Evolutionary conservation across 2,329 filamentous ascomycete species (phyloP).

Genomic region (Graphilbum ipis-grandicollis): DNA sequence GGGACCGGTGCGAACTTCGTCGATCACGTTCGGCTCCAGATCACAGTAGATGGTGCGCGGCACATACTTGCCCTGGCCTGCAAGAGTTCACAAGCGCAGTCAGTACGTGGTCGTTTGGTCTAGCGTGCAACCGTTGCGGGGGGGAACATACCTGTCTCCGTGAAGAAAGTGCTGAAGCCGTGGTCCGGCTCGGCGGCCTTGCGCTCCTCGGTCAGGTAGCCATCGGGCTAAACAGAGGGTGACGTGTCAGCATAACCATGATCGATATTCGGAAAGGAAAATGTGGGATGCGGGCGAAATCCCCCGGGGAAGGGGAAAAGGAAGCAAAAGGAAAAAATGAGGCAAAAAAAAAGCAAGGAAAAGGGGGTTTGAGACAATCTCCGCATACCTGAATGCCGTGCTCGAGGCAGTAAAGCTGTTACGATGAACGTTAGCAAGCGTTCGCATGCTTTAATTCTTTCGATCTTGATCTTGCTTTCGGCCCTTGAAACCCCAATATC

Average conservation of each 20-base stretch:
- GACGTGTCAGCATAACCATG: neutral
- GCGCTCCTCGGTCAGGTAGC: conserved; percentile 95
- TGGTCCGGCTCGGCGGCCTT: conserved; percentile 86
- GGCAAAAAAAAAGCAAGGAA: conserved; percentile 7
- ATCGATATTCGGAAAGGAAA: no score
- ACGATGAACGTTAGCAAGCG: conserved; percentile 4
- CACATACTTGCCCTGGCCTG: conserved; percentile 98
- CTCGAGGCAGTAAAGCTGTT: conserved; percentile 97
- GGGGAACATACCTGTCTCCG: conserved; percentile 79
- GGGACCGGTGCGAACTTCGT: conserved; percentile 93
- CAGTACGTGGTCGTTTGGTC: no score
- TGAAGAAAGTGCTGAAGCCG: conserved; percentile 99
- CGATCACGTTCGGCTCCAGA: conserved; percentile 98
- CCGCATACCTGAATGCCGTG: conserved; percentile 86
- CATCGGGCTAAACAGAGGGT: conserved; percentile 58
- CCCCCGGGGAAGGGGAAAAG: neutral
- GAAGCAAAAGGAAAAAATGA: neutral
- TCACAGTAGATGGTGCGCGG: conserved; percentile 98
- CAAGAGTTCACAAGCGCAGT: no score
- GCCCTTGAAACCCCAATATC: no score
- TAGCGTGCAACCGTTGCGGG: no score
- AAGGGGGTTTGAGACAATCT: conserved; percentile 5
- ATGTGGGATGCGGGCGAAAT: neutral
- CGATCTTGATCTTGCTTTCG: neutral
- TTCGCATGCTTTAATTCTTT: conserved; percentile 1